Percentiles rank a stretch among this genome's conserved stretches.
phyloP scores from a whole-genome alignment of 2,329 filamentous ascomycete species.

The Verticillium nonalfalfae region DNA sequence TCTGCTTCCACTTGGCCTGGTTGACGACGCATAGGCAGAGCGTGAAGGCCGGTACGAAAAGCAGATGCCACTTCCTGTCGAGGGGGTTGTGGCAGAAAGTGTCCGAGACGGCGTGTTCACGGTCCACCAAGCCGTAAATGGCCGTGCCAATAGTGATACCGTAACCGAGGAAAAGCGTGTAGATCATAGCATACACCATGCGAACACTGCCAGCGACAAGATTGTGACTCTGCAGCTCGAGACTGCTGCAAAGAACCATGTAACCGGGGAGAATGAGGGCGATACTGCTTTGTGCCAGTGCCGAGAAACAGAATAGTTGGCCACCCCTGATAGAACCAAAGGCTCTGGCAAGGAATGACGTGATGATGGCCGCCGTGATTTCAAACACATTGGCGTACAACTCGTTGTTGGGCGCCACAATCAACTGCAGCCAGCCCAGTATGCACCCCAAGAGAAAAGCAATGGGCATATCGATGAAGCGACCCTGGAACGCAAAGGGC shows the following conservation, averaged over 20 bases:
- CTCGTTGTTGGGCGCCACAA: slow-evolving; percentile 67
- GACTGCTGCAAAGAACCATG: slow-evolving; percentile 44
- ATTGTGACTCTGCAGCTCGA: slow-evolving; percentile 60
- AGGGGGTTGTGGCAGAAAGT: slow-evolving; percentile 27
- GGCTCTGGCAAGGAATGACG: slow-evolving; percentile 62
- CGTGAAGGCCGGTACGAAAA: slow-evolving; percentile 65
- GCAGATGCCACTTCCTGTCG: slow-evolving; percentile 37
- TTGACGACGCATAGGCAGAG: slow-evolving; percentile 70
- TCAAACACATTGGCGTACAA: slow-evolving; percentile 54
- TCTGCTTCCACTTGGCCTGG: slow-evolving; percentile 73
- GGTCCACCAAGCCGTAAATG: slow-evolving; percentile 50
- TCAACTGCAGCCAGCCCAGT: slow-evolving; percentile 67
- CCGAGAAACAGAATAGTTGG: slow-evolving; percentile 62
- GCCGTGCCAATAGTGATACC: slow-evolving; percentile 58
- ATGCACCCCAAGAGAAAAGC: slow-evolving; percentile 70
- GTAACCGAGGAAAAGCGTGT: slow-evolving; percentile 60
- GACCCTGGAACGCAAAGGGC: slow-evolving; percentile 72
- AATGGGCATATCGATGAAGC: slow-evolving; percentile 71
- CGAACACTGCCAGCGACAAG: slow-evolving; percentile 60
- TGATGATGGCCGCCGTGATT: slow-evolving; percentile 52
- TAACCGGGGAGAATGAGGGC: slow-evolving; percentile 64
- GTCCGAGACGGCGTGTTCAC: slow-evolving; percentile 38
- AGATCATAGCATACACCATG: slow-evolving; percentile 66
- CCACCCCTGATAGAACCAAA: slow-evolving; percentile 59
- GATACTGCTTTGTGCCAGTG: slow-evolving; percentile 66